These are phyloP conservation scores for Glomus cerebriforme DNA, from an alignment of 192 early-diverging fungal genomes.

Conservation along the genomic window DNA sequence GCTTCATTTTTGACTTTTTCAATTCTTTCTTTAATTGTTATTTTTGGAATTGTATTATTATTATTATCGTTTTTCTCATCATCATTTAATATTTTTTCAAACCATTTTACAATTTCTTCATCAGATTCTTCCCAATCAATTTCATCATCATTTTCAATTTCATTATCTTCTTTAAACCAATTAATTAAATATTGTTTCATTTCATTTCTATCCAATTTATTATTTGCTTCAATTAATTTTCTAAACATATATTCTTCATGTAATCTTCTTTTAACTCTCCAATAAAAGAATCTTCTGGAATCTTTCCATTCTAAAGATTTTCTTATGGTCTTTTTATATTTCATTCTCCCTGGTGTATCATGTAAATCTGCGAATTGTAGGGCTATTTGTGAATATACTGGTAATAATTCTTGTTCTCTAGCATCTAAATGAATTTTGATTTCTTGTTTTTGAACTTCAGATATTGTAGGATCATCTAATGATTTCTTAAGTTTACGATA, in stretches of 20 bases:
- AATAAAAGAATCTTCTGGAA: constrained; percentile 89
- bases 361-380: constrained; percentile 98
- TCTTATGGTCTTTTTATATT: constrained; percentile 88
- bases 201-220: constrained; percentile 51
- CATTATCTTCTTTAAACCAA: constrained; percentile 70
- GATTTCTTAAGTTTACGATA: constrained; percentile 74
- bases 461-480: constrained; percentile 53
- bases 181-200: constrained; percentile 50
- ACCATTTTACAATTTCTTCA: constrained; percentile 57
- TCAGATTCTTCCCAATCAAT: constrained; percentile 62
- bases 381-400: constrained; percentile 91
- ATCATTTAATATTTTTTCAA: constrained; percentile 48
- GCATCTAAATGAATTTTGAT: constrained; percentile 74
- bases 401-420: constrained; percentile 84
- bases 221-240: constrained; percentile 52
- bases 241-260: constrained; percentile 76
- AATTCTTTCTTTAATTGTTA: neutral
- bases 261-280: constrained; percentile 83
- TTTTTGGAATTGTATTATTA: neutral
- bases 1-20: constrained; percentile 7
- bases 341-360: constrained; percentile 94
- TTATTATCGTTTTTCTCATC: too few species aligned
- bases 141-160: constrained; percentile 39
- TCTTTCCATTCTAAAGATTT: constrained; percentile 78
- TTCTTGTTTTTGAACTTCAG: constrained; percentile 63